These are phyloP conservation scores for Coemansia sp. DNA, from an alignment of 192 early-diverging fungal genomes.

Conservation along the genomic window DNA sequence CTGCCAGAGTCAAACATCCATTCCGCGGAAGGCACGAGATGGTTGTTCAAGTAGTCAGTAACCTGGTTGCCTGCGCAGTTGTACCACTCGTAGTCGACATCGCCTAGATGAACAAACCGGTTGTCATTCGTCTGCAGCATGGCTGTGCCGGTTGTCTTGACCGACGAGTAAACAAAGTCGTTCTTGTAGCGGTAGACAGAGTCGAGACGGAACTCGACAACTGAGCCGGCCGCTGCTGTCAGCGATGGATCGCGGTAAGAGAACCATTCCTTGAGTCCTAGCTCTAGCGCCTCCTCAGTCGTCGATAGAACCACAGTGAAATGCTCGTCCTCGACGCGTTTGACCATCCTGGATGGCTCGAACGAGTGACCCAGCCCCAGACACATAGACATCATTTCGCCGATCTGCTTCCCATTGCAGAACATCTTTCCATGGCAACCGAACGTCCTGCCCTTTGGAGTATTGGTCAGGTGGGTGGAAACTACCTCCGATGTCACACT, in stretches of 20 bases:
- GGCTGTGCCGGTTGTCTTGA: slow-evolving; percentile 68
- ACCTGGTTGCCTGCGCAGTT: slow-evolving; percentile 76
- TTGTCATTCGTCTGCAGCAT: slow-evolving; percentile 57
- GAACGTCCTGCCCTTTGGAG: slow-evolving; percentile 20
- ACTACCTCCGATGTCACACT: slow-evolving; percentile 65
- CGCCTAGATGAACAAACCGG: slow-evolving; percentile 67
- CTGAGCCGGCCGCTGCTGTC: slow-evolving; percentile 52
- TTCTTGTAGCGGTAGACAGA: slow-evolving; percentile 65
- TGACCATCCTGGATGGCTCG: slow-evolving; percentile 78
- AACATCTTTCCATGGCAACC: slow-evolving; percentile 57
- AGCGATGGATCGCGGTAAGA: slow-evolving; percentile 1
- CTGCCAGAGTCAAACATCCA: slow-evolving; percentile 75
- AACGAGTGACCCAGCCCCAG: slow-evolving; percentile 70
- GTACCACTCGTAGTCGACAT: slow-evolving; percentile 68
- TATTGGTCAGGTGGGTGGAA: background rate
- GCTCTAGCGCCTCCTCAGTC: slow-evolving; percentile 74
- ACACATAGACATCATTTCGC: slow-evolving; percentile 75
- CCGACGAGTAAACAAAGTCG: slow-evolving; percentile 58
- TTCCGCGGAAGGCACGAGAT: slow-evolving; percentile 69
- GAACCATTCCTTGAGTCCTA: slow-evolving; percentile 84
- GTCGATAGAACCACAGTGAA: slow-evolving; percentile 65
- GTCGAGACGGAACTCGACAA: slow-evolving; percentile 80
- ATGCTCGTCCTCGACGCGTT: slow-evolving; percentile 55
- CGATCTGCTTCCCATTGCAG: slow-evolving; percentile 67
- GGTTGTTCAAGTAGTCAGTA: slow-evolving; percentile 74